Base-by-base conservation (phyloP, 2,329 filamentous ascomycete genomes). In the Diplocarpon mali region DNA sequence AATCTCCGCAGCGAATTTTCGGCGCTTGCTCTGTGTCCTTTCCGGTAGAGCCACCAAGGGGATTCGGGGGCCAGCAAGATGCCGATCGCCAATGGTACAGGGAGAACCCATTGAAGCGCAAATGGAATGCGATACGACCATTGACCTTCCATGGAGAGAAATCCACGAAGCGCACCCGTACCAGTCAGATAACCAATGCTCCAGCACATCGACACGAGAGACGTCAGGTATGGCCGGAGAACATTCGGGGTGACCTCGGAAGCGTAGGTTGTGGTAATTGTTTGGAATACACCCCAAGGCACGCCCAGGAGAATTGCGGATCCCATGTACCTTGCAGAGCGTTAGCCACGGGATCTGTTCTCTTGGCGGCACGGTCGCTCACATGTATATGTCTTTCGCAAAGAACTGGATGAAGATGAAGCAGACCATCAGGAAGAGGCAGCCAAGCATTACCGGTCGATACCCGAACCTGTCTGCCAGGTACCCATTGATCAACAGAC, bases 131-230 rank as follows among this genome's bases (percentile, higher is more conserved):
- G 64, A 51, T 69, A 71, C 2, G 67, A 64, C 68, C 68, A 70
- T 52, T 70, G 55, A 32, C 65, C 66, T 4, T 59, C 36, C n/a
- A 66, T 60, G 31, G 58, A 53, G 17, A 69, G 50, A 61, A 69
- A 66, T 7, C 61, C 55, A 50, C 63, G 65, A 42, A 70, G 66
- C 6, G 69, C 66, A 7, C 67, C 67, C 24, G 69, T 62, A n/a
- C 66, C 67, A 40, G 69, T 66, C 36, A 70, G 52, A 45, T 70
- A 67, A n/a, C 68, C 68, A 5, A 70, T 45, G 9, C 27, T 69
- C 69, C 70, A 74, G 63, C 70, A 72, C 53, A 70, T 65, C 53
- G 70, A 70, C 47, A 70, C 67, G 39, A 70, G 72, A 1, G 69
- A 69, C 0, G 69, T 72, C 37, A 72, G 60, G 50, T 72, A 72